A percentile compares a stretch with the other conserved stretches of the same genome.
phyloP scores from a whole-genome alignment of 805 yeast genomes.

The Candida nanaspora region DNA sequence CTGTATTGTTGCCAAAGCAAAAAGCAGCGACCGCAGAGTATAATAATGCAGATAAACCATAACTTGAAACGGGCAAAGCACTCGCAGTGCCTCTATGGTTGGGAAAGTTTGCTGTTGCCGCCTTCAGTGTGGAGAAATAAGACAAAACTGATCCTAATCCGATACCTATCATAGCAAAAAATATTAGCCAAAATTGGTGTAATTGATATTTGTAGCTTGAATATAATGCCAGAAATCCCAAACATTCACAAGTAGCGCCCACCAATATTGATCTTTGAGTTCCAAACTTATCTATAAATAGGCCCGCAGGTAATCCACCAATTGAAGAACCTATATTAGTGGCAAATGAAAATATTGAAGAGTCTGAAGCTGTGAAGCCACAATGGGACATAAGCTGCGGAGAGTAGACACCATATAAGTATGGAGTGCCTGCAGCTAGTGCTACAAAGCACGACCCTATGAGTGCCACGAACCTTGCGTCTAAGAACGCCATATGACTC shows the following conservation, averaged over 20 bases:
- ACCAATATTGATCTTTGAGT: constrained; percentile 44
- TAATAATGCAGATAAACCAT: constrained; percentile 64
- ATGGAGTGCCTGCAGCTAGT: constrained; percentile 69
- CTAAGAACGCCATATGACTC: background rate
- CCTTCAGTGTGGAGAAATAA: constrained; percentile 52
- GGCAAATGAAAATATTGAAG: constrained; percentile 59
- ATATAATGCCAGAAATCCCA: constrained; percentile 48
- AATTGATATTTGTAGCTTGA: constrained; percentile 34
- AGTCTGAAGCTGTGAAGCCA: constrained; percentile 49
- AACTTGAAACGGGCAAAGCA: constrained; percentile 59
- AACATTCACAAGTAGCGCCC: constrained; percentile 48
- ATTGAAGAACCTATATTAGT: constrained; percentile 58
- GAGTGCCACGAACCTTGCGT: constrained; percentile 7
- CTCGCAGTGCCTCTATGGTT: constrained; percentile 64
- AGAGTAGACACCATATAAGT: constrained; percentile 66
- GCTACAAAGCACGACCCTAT: constrained; percentile 36
- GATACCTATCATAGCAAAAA: constrained; percentile 42
- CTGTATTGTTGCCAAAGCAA: constrained; percentile 45
- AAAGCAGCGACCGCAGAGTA: constrained; percentile 52
- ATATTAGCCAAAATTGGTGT: constrained; percentile 33
- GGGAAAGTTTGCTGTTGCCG: constrained; percentile 61
- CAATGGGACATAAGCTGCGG: constrained; percentile 60
- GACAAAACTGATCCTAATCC: constrained; percentile 63
- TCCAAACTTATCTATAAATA: constrained; percentile 55
- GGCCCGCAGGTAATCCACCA: constrained; percentile 68